phyloP scores from a whole-genome alignment of 2,329 filamentous ascomycete species.

The Geoglossum cookeanum region DNA sequence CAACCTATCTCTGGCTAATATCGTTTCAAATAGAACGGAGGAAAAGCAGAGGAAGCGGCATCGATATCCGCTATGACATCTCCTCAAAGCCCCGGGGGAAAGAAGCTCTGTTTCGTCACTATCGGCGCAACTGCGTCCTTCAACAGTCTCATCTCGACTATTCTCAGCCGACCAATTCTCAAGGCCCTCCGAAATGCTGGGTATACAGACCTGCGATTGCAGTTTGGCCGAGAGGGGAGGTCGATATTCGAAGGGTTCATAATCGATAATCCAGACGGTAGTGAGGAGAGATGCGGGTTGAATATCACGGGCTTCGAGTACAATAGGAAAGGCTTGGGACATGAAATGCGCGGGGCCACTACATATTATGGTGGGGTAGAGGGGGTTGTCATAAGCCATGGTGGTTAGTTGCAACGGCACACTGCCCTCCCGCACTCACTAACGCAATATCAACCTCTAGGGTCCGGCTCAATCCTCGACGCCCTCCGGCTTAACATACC shows the following conservation, averaged over 20 bases:
- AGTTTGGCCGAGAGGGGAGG: conserved; percentile 55
- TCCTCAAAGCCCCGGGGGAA: conserved; percentile 4
- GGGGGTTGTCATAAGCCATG: conserved; percentile 75
- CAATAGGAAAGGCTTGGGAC: conserved; percentile 36
- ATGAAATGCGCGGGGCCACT: conserved; percentile 36
- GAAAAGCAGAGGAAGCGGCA: not conserved
- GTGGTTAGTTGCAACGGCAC: conserved; percentile 35
- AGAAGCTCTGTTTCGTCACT: conserved; percentile 58
- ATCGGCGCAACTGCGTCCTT: conserved; percentile 86
- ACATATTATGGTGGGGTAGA: conserved; percentile 27
- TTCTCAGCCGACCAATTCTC: conserved; percentile 44
- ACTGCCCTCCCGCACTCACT: not conserved
- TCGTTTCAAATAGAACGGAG: not conserved
- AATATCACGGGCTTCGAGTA: conserved; percentile 46
- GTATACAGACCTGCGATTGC: conserved; percentile 57
- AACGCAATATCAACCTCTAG: conserved; percentile 27
- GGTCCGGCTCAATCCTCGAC: conserved; percentile 77
- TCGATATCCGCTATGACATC: not conserved
- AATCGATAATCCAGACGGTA: conserved; percentile 12
- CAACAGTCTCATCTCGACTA: conserved; percentile 44
- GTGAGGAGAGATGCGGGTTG: conserved; percentile 21
- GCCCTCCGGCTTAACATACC: conserved; percentile 54
- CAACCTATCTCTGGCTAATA: not conserved
- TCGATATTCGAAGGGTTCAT: conserved; percentile 28
- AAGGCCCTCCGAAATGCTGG: conserved; percentile 33